Conservation (phyloP, 108 stramenopile species). For the Chaetoceros tenuissimus region DNA sequence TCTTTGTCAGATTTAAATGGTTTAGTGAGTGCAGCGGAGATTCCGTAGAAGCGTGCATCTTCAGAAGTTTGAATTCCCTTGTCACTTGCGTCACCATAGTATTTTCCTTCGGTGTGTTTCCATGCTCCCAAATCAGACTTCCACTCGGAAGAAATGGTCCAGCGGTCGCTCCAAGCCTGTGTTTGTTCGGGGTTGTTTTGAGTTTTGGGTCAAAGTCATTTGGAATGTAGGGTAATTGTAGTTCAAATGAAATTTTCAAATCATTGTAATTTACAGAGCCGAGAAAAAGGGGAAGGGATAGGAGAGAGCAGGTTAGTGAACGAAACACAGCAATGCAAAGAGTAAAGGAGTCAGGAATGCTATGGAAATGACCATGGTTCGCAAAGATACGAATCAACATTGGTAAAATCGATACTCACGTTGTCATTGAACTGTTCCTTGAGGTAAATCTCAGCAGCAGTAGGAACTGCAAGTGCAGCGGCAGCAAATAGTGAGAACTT, state of each 20-base stretch:
- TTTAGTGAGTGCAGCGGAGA: constrained; percentile 79
- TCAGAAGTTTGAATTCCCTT: constrained; percentile 92
- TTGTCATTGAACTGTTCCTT: constrained; percentile 88
- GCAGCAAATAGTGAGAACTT: constrained; percentile 59
- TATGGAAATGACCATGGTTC: neutral
- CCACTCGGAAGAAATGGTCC: constrained; percentile 91
- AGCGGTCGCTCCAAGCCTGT: constrained; percentile 77
- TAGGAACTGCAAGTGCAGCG: constrained; percentile 33
- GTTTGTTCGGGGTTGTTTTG: constrained; percentile 4
- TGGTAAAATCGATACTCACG: constrained; percentile 34
- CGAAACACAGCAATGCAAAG: constrained; percentile 1
- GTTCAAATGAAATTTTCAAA: neutral
- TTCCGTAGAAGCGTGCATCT: constrained; percentile 93
- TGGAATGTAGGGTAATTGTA: constrained; percentile 2
- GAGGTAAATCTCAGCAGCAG: constrained; percentile 56
- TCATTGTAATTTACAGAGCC: constrained; percentile 4
- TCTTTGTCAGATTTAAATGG: constrained; percentile 85
- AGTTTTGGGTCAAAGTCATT: neutral
- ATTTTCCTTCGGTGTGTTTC: constrained; percentile 90
- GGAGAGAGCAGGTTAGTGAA: neutral
- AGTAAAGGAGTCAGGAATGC: neutral
- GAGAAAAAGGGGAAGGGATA: neutral
- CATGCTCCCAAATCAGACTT: constrained; percentile 92
- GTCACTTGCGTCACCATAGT: constrained; percentile 80
- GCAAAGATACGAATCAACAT: constrained; percentile 6